phyloP scores from a whole-genome alignment of 2,329 filamentous ascomycete genomes.

The Diaporthe caulivora region DNA sequence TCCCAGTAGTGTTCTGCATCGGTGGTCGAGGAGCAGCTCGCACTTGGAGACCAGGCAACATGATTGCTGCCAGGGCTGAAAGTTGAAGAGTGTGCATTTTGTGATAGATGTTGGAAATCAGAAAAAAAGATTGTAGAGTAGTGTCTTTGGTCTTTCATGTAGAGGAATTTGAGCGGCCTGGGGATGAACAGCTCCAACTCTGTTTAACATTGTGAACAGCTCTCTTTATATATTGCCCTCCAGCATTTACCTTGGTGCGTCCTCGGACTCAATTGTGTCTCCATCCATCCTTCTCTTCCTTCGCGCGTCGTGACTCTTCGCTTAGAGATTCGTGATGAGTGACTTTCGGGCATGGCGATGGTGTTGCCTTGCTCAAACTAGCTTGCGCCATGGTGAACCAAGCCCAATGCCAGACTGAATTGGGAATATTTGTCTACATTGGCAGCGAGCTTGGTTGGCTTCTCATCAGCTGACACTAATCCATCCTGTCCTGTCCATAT shows the following conservation, averaged over 20 bases:
- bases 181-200: not conserved
- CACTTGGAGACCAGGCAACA: not conserved
- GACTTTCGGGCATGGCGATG: not conserved
- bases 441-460: not conserved
- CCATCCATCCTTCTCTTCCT: not conserved
- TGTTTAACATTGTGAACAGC: not conserved
- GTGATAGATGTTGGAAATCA: not conserved
- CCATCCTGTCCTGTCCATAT: not conserved
- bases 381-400: not conserved
- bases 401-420: not conserved
- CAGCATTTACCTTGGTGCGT: not conserved
- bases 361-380: not conserved
- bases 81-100: conserved; percentile 4
- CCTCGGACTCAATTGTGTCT: not conserved
- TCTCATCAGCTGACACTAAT: conserved; percentile 13
- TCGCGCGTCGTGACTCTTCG: not conserved
- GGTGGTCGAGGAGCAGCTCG: conserved; percentile 4
- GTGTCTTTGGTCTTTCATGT: not conserved
- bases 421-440: conserved; percentile 3
- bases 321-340: not conserved
- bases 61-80: not conserved
- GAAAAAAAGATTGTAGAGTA: not conserved
- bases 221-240: not conserved
- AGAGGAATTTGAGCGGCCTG: not conserved
- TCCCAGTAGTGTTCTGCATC: not conserved